A percentile compares a stretch with the other conserved stretches of the same genome.
phyloP scores from a whole-genome alignment of 768 basidiomycete genomes.

The Termitomyces sp. region DNA sequence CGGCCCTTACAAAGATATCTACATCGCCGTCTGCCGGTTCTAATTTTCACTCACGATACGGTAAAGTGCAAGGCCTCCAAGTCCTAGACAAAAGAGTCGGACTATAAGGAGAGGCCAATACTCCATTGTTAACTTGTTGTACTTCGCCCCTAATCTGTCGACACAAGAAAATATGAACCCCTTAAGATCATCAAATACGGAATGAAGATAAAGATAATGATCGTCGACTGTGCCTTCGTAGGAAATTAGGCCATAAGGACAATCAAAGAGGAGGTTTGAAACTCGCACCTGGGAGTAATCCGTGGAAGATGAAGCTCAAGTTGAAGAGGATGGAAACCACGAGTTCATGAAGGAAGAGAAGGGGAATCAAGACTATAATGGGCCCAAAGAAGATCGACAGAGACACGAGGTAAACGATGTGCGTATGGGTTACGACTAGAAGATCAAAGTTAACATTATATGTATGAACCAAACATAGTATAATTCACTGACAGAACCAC shows the following conservation, averaged over 20 bases:
- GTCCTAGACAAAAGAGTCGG: conserved; percentile 24
- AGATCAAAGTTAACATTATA: neutral
- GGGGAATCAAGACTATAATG: conserved; percentile 32
- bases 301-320: conserved; percentile 32
- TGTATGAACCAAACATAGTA: neutral
- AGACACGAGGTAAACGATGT: conserved; percentile 30
- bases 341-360: conserved; percentile 31
- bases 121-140: conserved; percentile 37
- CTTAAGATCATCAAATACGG: conserved; percentile 30
- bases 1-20: neutral
- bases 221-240: conserved; percentile 25
- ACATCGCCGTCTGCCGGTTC: neutral
- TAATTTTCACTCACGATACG: conserved; percentile 18
- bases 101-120: conserved; percentile 29
- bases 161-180: conserved; percentile 34
- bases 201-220: conserved; percentile 28
- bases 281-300: conserved; percentile 27
- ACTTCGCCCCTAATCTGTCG: conserved; percentile 29
- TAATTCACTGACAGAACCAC: conserved; percentile 14
- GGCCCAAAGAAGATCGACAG: conserved; percentile 42
- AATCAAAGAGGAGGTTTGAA: neutral
- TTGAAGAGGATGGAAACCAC: conserved; percentile 30
- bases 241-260: neutral
- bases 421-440: conserved; percentile 25
- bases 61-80: conserved; percentile 28